Evolutionary conservation across 352 stramenopile genomes (phyloP).

Genomic region (Phytophthora agathidicida): DNA sequence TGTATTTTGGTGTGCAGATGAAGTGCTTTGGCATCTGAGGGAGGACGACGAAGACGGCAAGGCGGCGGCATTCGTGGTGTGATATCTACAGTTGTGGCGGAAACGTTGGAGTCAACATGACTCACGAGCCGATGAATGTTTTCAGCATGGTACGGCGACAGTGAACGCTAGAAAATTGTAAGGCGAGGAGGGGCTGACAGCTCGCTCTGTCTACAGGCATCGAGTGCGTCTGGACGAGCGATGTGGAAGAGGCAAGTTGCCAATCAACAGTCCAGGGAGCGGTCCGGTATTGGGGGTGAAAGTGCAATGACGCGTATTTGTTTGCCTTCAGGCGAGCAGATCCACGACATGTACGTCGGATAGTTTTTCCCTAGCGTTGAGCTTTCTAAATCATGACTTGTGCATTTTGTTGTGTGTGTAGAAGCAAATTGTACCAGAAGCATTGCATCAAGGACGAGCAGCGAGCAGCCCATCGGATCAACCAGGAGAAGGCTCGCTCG

Average conservation of each 20-base stretch:
- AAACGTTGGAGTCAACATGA: slow-evolving; percentile 14
- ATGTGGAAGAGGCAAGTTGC: slow-evolving; percentile 76
- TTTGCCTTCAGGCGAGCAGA: slow-evolving; percentile 69
- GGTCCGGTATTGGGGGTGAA: slow-evolving; percentile 13
- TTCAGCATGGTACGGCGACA: slow-evolving; percentile 54
- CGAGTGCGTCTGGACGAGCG: slow-evolving; percentile 51
- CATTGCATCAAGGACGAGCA: slow-evolving; percentile 71
- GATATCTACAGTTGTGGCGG: neutral
- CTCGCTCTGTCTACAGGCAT: slow-evolving; percentile 39
- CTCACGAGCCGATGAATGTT: slow-evolving; percentile 21
- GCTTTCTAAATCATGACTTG: neutral
- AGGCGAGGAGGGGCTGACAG: neutral
- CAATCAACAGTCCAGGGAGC: slow-evolving; percentile 31
- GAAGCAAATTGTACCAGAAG: slow-evolving; percentile 74
- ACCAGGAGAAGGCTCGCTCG: slow-evolving; percentile 43
- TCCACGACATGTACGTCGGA: slow-evolving; percentile 68
- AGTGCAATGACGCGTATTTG: slow-evolving; percentile 45
- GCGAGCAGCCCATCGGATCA: slow-evolving; percentile 59
- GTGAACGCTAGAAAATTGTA: too few species aligned
- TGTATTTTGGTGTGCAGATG: slow-evolving; percentile 17
- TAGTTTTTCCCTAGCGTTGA: neutral
- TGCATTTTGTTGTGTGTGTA: slow-evolving; percentile 12
- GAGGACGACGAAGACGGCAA: neutral
- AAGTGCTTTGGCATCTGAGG: too few species aligned
- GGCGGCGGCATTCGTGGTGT: slow-evolving; percentile 1